phyloP scores from a whole-genome alignment of 495 filamentous ascomycete species.

The Hamigera avellanea region DNA sequence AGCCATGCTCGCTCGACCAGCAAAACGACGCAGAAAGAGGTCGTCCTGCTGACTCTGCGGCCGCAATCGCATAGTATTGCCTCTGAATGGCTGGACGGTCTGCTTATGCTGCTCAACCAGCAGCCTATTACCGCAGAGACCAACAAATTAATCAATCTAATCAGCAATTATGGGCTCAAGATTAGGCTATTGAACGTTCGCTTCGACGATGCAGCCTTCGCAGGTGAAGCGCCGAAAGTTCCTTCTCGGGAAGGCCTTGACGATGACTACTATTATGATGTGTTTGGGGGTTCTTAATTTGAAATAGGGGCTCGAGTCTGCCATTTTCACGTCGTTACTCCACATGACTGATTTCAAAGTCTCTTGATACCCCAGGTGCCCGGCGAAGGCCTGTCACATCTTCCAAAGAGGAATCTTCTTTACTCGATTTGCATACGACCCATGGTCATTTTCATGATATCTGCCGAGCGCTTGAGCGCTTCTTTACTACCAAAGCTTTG shows the following conservation, averaged over 20 bases:
- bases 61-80: conserved; percentile 73
- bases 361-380: too few species aligned
- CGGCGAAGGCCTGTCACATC: too few species aligned
- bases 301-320: background rate
- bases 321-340: too few species aligned
- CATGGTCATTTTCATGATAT: too few species aligned
- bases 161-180: conserved; percentile 84
- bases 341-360: too few species aligned
- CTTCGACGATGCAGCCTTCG: conserved; percentile 55
- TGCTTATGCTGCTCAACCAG: conserved; percentile 91
- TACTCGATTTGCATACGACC: background rate
- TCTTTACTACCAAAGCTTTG: too few species aligned
- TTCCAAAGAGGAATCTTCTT: background rate
- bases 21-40: conserved; percentile 37
- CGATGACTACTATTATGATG: conserved; percentile 45
- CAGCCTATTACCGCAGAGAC: conserved; percentile 96
- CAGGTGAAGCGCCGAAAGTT: conserved; percentile 31
- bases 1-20: conserved; percentile 24
- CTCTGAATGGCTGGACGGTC: conserved; percentile 92
- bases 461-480: too few species aligned
- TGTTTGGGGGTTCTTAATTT: conserved; percentile 32
- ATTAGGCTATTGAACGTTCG: conserved; percentile 87
- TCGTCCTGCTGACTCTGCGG: conserved; percentile 65
- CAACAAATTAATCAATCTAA: conserved; percentile 70
- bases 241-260: conserved; percentile 38